Evolutionary conservation across 257 asterid genomes (phyloP).

Genomic region (Primulina eburnea): DNA sequence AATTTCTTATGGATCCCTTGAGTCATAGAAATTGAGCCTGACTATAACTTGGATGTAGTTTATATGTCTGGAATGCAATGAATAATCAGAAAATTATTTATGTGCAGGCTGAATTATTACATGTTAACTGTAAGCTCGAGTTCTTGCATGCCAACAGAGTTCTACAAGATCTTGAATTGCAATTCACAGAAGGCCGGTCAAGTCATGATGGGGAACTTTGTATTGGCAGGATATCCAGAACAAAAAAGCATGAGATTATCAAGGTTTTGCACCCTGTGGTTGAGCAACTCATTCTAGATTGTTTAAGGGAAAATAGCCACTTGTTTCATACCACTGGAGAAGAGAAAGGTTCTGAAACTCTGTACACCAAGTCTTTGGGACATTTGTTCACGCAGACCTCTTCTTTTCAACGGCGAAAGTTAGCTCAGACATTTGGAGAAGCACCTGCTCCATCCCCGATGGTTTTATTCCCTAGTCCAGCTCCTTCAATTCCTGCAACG

Average conservation of each 20-base stretch:
- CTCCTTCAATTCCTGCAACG: slow-evolving; percentile 22
- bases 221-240: slow-evolving; percentile 31
- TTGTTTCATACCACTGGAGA: slow-evolving; percentile 42
- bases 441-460: slow-evolving; percentile 33
- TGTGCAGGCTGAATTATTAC: slow-evolving; percentile 68
- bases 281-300: slow-evolving; percentile 53
- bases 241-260: slow-evolving; percentile 27
- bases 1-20: not conserved
- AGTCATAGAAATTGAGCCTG: not conserved
- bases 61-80: slow-evolving; percentile 21
- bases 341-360: slow-evolving; percentile 33
- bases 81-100: slow-evolving; percentile 27
- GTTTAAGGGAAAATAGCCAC: slow-evolving; percentile 49
- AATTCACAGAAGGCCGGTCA: slow-evolving; percentile 32
- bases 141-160: slow-evolving; percentile 45
- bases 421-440: slow-evolving; percentile 41
- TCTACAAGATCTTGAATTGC: slow-evolving; percentile 42
- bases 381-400: slow-evolving; percentile 25
- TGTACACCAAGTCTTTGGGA: slow-evolving; percentile 43
- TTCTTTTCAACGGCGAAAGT: slow-evolving; percentile 52
- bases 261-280: slow-evolving; percentile 45
- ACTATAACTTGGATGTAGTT: not conserved
- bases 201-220: slow-evolving; percentile 21
- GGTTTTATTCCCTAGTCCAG: slow-evolving; percentile 23
- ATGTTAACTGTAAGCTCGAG: slow-evolving; percentile 58